phyloP scores from a whole-genome alignment of 352 stramenopile species.

The Aphanomyces euteiches region DNA sequence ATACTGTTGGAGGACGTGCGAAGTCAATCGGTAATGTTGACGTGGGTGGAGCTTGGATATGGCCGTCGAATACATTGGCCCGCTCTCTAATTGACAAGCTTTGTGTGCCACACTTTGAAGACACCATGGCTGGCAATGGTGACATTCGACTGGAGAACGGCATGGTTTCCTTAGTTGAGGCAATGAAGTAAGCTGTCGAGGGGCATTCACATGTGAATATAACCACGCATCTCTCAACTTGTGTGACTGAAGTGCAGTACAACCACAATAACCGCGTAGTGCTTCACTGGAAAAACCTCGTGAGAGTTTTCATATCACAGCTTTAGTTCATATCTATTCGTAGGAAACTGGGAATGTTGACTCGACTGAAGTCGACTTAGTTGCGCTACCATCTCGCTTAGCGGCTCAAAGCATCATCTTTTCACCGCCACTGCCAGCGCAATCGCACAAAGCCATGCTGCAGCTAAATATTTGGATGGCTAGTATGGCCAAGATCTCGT shows the following conservation, averaged over 20 bases:
- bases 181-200: not conserved
- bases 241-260: not conserved
- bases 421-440: not conserved
- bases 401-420: conserved; percentile 3
- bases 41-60: conserved; percentile 1
- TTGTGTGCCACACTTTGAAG: not conserved
- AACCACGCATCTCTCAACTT: not conserved
- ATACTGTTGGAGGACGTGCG: not conserved
- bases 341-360: not conserved
- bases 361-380: not conserved
- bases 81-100: not conserved
- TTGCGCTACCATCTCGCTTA: not conserved
- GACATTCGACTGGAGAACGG: not conserved
- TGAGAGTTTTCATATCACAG: not conserved
- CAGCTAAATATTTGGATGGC: conserved; percentile 6
- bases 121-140: not conserved
- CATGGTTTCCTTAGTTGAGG: conserved; percentile 1
- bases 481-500: not conserved
- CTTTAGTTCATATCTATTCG: not conserved
- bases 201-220: not conserved
- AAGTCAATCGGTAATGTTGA: not conserved
- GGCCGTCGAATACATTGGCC: not conserved
- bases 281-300: not conserved
- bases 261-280: not conserved
- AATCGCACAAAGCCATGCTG: not conserved